Evolutionary conservation across 1,284 basidiomycete genomes (phyloP), one percentile per base, ranked within the genome.

Genomic region (Pyrrhoderma noxium): DNA sequence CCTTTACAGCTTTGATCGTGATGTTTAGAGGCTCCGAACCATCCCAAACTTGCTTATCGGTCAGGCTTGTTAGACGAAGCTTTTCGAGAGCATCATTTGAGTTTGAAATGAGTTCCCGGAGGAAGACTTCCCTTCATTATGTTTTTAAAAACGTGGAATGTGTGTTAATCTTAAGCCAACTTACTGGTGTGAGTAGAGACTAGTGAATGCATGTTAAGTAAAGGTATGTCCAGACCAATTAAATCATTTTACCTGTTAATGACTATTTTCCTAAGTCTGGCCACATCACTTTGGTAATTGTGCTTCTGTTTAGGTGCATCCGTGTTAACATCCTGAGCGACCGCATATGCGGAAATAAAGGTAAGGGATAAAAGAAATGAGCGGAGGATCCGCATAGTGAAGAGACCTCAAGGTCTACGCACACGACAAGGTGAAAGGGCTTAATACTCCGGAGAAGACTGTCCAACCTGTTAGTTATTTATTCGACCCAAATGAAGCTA

Each of bases 11-110:
- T 62, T 85, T 82, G 61, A 97, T 86, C 14, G 90, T 93, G 55
- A 97, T 85, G 63, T 97, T 97, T 56, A 93, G 71, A 13, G 79
- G 72, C 34, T 82, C 78, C 35, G 76, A 72, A 37, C 83, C 83
- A 58, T 83, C 75, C 70, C 89, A 81, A 14, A 85, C 71, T 21
- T 66, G 68, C 61, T 82, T 84, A 64, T 94, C 85, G n/a, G 79
- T 93, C 57, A 97, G 72, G 11, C 89, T 74, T 22, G 81, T 84
- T 35, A 96, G 70, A 22, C 93, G 85, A 44, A 94, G 77, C 67
- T 96, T 97, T 66, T 97, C 93, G 38, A 96, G 72, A 1, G 94
- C 93, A 65, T 97, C 93, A 65, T 95, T 95, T 31, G 92, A 85
- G 64, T 97, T 97, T 9, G 92, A 95, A 53, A 96, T 78, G 44